These are phyloP conservation scores for Babesia ovis DNA, from an alignment of 169 alveolate genomes.

Conservation along the genomic window DNA sequence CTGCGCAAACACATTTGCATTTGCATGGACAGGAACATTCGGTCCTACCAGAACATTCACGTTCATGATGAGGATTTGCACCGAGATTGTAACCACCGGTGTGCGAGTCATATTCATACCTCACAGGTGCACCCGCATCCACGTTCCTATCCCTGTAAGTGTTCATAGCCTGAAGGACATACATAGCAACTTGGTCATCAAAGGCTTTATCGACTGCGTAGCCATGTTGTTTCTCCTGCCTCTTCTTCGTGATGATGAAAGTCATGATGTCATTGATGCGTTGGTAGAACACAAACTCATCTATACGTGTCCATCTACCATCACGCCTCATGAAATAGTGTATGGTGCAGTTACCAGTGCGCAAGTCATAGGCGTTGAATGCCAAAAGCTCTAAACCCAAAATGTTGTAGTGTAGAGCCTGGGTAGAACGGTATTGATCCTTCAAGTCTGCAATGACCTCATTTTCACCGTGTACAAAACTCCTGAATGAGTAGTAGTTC, in stretches of 20 bases:
- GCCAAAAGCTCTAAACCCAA: conserved; percentile 14
- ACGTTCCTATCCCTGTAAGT: background rate
- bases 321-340: conserved; percentile 10
- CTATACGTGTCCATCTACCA: background rate
- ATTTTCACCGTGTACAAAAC: background rate
- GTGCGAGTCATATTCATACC: background rate
- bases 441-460: background rate
- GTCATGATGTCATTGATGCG: background rate
- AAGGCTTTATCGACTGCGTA: background rate
- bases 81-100: conserved; percentile 5
- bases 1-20: background rate
- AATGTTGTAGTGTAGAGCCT: conserved; percentile 29
- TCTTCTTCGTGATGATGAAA: background rate
- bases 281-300: conserved; percentile 1
- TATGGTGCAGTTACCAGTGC: background rate
- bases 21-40: background rate
- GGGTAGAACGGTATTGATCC: conserved; percentile 12
- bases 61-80: background rate
- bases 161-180: background rate
- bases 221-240: background rate
- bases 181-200: background rate
- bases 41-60: background rate
- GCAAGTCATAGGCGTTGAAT: conserved; percentile 7
- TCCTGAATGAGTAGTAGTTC: background rate
- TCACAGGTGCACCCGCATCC: background rate